Evolutionary conservation across 2,329 filamentous ascomycete genomes (phyloP).

Genomic region (Ophiostoma novo-ulmi): DNA sequence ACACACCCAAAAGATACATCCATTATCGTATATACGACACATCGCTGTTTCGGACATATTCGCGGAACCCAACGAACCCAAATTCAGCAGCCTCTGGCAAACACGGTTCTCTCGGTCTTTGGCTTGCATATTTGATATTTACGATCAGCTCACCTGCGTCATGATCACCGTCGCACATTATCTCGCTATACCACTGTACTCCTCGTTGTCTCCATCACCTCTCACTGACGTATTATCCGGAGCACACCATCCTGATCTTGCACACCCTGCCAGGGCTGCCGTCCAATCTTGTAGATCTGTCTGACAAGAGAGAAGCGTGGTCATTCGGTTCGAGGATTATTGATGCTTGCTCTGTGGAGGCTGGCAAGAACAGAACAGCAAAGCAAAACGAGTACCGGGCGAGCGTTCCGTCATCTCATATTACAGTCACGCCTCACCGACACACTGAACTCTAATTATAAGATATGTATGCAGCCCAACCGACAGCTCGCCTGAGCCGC

Average conservation of each 20-base stretch:
- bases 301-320: background rate
- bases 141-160: background rate
- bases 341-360: background rate
- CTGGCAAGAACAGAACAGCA: background rate
- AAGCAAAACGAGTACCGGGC: background rate
- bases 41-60: constrained; percentile 4
- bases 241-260: constrained; percentile 1
- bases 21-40: background rate
- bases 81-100: background rate
- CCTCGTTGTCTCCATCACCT: too few species aligned
- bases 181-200: too few species aligned
- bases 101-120: too few species aligned
- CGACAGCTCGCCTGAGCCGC: background rate
- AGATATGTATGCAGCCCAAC: background rate
- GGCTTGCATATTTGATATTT: background rate
- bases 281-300: background rate
- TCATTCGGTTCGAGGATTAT: too few species aligned
- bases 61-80: background rate
- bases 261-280: background rate
- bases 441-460: too few species aligned
- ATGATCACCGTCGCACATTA: background rate
- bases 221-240: background rate
- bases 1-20: background rate
- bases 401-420: background rate
- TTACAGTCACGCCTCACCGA: too few species aligned